Evolutionary conservation across 1,284 basidiomycete genomes (phyloP), one percentile per base, ranked within the genome.

Genomic region (Ceratobasidium papillatum): DNA sequence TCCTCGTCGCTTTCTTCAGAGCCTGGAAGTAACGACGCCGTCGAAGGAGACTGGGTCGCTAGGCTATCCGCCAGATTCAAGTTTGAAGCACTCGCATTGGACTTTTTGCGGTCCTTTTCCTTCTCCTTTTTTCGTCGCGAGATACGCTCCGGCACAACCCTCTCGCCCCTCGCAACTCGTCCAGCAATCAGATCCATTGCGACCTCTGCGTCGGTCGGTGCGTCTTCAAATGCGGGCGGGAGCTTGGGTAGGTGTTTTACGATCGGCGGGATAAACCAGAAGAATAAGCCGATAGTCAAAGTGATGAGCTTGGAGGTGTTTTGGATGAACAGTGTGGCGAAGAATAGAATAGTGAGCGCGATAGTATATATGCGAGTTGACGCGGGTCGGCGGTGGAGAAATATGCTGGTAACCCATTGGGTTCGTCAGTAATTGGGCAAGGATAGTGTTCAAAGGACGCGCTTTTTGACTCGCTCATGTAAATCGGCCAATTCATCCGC

Each of bases 391-490:
- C 89, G 85, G 90, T 90, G 91, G 5, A 89, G 84, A 78, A 90
- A 89, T n/a, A 90, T 83, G 77, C 90, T 91, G 32, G 17, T 38
- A 43, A 49, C 25, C 7, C 45, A 22, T 4, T 30, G 27, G 32
- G 17, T 36, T 8, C 61, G 52, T 75, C 43, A 64, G 22, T 51
- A 30, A 7, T 43, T 43, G 43, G 51, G 2, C 54, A 32, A 17
- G 71, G 11, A 36, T 54, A 7, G 22, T 22, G 11, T 49, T 0
- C 36, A 22, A 5, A 5, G 22, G 11, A 82, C 86, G 19, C 78
- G 91, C 91, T 90, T 91, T 81, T 87, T 87, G 47, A 90, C 77
- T 45, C 90, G 84, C 80, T 93, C 91, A 77, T 91, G 87, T 3
- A 90, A 66, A 79, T 91, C 90, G 3, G 87, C 86, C 34, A 88